These are phyloP conservation scores for Aspergillus funiculosus DNA, from an alignment of 495 filamentous ascomycete species.

Conservation along the genomic window DNA sequence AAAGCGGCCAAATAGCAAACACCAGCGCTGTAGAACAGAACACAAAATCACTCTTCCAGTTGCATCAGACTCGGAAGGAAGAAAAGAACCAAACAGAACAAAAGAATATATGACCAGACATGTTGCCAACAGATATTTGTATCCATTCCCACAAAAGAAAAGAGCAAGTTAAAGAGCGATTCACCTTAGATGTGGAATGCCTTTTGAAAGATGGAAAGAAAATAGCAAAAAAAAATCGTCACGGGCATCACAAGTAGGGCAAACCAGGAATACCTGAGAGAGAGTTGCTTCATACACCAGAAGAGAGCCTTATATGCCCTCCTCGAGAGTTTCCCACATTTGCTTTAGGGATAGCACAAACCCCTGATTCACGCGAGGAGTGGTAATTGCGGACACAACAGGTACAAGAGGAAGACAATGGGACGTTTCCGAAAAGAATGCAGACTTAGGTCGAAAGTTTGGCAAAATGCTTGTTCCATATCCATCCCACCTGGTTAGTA, in stretches of 20 bases:
- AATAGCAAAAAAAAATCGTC: constrained; percentile 3
- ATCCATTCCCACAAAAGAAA: constrained; percentile 5
- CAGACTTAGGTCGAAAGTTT: constrained; percentile 50
- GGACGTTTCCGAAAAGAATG: background rate
- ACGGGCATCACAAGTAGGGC: constrained; percentile 2
- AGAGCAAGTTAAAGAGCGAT: background rate
- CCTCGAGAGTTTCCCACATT: too few relatives aligned
- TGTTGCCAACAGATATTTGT: constrained; percentile 1
- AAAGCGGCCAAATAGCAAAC: constrained; percentile 10
- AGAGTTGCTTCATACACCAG: too few relatives aligned
- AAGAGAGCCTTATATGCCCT: background rate
- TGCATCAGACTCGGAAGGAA: constrained; percentile 5
- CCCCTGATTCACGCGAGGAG: background rate
- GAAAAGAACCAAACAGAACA: background rate
- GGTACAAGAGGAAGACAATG: constrained; percentile 10
- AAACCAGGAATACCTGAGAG: background rate
- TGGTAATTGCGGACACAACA: background rate
- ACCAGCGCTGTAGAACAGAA: constrained; percentile 7
- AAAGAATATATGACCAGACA: constrained; percentile 5
- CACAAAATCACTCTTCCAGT: constrained; percentile 10
- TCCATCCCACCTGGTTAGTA: constrained; percentile 78
- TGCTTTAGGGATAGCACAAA: too few relatives aligned
- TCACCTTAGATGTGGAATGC: background rate
- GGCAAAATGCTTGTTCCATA: constrained; percentile 97
- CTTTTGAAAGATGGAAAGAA: background rate